Evolutionary conservation across 2,329 filamentous ascomycete genomes (phyloP).

Genomic region (Boeremia exigua): DNA sequence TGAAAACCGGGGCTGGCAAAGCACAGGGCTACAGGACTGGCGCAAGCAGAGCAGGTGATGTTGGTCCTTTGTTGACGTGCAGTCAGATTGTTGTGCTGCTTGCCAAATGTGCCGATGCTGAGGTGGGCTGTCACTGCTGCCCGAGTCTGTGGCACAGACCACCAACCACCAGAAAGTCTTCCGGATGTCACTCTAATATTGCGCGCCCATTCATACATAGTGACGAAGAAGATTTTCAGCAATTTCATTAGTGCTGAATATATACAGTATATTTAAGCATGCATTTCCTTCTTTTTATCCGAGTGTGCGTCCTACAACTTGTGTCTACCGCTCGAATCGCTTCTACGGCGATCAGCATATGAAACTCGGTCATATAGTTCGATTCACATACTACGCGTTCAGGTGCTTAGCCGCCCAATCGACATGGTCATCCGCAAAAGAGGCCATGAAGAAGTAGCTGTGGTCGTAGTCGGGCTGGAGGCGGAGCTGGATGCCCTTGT

Average conservation of each 20-base stretch:
- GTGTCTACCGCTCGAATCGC: slow-evolving; percentile 30
- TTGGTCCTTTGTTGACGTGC: slow-evolving; percentile 9
- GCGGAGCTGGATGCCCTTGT: slow-evolving; percentile 74
- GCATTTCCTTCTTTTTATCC: not conserved
- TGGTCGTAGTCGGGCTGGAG: slow-evolving; percentile 95
- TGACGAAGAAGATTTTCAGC: not conserved
- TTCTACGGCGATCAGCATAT: slow-evolving; percentile 44
- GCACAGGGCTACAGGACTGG: slow-evolving; percentile 1
- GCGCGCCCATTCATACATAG: not conserved
- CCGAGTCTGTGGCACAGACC: slow-evolving; percentile 20
- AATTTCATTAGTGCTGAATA: not conserved
- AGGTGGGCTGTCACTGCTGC: slow-evolving; percentile 14
- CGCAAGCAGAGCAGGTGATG: not conserved
- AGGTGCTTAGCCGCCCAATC: slow-evolving; percentile 90
- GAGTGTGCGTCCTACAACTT: slow-evolving; percentile 29
- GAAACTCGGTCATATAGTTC: not conserved
- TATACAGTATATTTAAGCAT: not conserved
- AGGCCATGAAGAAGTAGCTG: slow-evolving; percentile 95
- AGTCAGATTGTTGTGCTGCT: slow-evolving; percentile 9
- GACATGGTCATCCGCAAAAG: slow-evolving; percentile 88
- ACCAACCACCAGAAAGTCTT: not conserved
- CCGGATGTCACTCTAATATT: not conserved
- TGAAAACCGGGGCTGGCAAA: slow-evolving; percentile 6
- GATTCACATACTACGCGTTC: slow-evolving; percentile 57
- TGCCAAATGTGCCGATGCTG: slow-evolving; percentile 13